Conservation (phyloP, 768 basidiomycete species). For the Termitomyces eurrhizus region DNA sequence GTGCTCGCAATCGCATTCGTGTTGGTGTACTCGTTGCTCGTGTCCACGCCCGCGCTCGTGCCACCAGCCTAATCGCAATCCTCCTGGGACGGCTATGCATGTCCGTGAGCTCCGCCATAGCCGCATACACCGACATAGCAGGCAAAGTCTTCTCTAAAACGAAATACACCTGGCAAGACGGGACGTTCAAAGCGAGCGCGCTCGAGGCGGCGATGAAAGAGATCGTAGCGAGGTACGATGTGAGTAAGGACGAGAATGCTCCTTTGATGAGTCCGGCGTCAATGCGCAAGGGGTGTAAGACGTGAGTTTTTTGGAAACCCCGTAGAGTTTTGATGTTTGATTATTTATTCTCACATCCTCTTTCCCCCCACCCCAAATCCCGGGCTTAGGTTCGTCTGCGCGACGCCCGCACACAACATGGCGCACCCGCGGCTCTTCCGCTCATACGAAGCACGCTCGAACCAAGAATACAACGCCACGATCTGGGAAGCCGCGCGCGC, state of each 20-base stretch:
- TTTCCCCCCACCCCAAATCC: too few species aligned
- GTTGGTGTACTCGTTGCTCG: too few species aligned
- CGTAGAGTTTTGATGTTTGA: too few species aligned
- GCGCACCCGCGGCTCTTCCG: conserved; percentile 12
- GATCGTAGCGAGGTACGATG: not conserved
- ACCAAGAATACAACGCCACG: conserved; percentile 9
- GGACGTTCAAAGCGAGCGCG: not conserved
- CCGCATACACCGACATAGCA: conserved; percentile 14
- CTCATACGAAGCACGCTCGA: conserved; percentile 2
- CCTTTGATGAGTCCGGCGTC: not conserved
- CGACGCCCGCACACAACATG: conserved; percentile 2
- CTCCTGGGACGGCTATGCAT: conserved; percentile 23
- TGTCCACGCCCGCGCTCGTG: too few species aligned
- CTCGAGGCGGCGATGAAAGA: conserved; percentile 2
- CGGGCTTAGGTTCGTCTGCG: not conserved
- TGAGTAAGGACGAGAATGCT: not conserved
- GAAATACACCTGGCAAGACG: conserved; percentile 2
- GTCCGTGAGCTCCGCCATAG: conserved; percentile 19
- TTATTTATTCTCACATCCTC: too few species aligned
- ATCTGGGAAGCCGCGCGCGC: conserved; percentile 29
- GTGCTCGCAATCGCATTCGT: too few species aligned
- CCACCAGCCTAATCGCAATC: conserved; percentile 18
- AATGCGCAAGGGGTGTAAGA: not conserved
- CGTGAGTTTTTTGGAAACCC: not conserved
- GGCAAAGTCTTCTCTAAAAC: conserved; percentile 2